Evolutionary conservation across 192 early-diverging fungal species (phyloP), one percentile per base, ranked within the genome.

Genomic region (Mycoemilia scoparia): DNA sequence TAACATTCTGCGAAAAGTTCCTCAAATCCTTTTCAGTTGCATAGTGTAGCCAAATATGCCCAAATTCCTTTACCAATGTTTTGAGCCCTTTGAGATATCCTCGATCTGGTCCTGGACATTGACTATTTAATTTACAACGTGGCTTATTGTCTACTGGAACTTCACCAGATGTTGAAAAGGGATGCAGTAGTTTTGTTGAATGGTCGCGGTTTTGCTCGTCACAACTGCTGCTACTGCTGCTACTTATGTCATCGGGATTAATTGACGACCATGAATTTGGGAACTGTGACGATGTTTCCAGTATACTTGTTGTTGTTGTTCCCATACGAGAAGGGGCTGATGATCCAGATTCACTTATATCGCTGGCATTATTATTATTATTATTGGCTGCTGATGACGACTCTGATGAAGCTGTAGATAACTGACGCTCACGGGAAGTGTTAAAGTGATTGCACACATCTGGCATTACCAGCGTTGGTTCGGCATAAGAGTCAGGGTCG

Each of bases 61-160:
- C 60, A 38, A 70, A 66, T 38, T 56, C 59, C 18, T 50, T 43
- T 15, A 66, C 56, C 32, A 66, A 32, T 3, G 59, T 70, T 17
- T 60, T 51, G 25, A 70, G 37, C 14, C 67, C 67, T 6, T 54
- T 48, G 11, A 69, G 54, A 24, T 70, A 70, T 13, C 67, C 67
- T 34, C 51, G 56, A 39, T 66, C 57, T 1, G 62, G 64, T 1
- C 67, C 54, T 14, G 60, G 45, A 26, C 67, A 56, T 34, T 38
- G 43, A 15, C 25, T 3, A 30, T 51, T 36, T 37, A 39, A 58
- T 11, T 53, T 42, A 36, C 58, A 61, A 8, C 34, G 14, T 12
- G 66, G 46, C 1, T 34, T 21, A 2, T 54, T 39, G 1, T 31
- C 43, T 12, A 54, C 33, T 29, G 16, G 21, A n/a, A 22, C 35